phyloP scores from a whole-genome alignment of 495 filamentous ascomycete genomes.

The Cairneyella variabilis region DNA sequence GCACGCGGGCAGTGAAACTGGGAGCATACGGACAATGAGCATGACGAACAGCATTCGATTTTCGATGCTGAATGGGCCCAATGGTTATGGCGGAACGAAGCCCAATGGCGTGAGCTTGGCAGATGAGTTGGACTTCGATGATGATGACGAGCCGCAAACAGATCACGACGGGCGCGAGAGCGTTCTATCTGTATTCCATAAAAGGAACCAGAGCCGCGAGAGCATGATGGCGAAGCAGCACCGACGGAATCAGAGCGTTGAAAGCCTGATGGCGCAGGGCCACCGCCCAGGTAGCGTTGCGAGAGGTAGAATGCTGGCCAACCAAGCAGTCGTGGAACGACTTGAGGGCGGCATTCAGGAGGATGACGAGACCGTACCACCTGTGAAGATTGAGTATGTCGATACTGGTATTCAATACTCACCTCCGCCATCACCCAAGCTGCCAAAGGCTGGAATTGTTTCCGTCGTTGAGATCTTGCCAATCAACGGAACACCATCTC shows the following conservation, averaged over 20 bases:
- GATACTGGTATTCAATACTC: conserved; percentile 81
- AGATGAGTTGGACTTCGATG: conserved; percentile 84
- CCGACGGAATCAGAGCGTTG: conserved; percentile 42
- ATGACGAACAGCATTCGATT: conserved; percentile 70
- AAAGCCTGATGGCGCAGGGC: conserved; percentile 47
- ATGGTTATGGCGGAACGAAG: conserved; percentile 49
- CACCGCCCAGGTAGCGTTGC: conserved; percentile 45
- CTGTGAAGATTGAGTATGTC: conserved; percentile 44
- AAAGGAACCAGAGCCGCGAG: conserved; percentile 40
- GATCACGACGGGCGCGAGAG: conserved; percentile 53
- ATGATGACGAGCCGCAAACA: conserved; percentile 56
- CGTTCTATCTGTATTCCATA: conserved; percentile 37
- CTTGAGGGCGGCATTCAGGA: conserved; percentile 45
- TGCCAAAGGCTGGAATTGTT: conserved; percentile 27
- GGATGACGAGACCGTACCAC: conserved; percentile 34
- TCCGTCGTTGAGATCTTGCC: conserved; percentile 33
- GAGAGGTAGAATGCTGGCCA: conserved; percentile 42
- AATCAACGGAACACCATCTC: conserved; percentile 30
- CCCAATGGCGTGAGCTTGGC: conserved; percentile 72
- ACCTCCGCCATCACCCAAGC: conserved; percentile 68
- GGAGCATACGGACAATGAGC: conserved; percentile 73
- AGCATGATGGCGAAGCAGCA: conserved; percentile 41
- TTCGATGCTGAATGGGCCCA: conserved; percentile 51
- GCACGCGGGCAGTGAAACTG: conserved; percentile 64
- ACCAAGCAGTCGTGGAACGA: conserved; percentile 43